Evolutionary conservation across 2,329 filamentous ascomycete genomes (phyloP), one percentile per base, ranked within the genome.

Genomic region (Nigrospora osmanthi): DNA sequence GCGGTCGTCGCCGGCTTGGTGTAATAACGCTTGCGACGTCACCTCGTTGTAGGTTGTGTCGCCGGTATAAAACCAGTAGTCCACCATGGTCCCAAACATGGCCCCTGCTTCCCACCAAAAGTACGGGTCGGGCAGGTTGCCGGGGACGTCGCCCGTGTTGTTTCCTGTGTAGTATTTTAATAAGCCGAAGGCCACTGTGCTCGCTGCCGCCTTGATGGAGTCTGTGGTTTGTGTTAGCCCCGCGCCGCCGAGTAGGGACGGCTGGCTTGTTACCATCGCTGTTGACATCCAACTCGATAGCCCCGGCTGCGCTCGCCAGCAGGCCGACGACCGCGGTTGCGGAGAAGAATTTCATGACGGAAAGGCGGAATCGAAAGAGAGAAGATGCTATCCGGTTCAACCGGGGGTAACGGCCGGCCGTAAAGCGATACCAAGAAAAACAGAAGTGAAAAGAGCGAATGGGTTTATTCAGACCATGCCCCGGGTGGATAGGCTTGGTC

Each of bases 11-110:
- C 71, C 72, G n/a, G 65, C 62, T 52, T 76, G 73, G 49, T 63
- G 66, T 4, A 69, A 52, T 47, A 76, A 49, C 2, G 64, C 70
- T 52, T 65, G 57, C 49, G 62, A 73, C 38, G 68, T 60, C 30
- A 72, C 58, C 16, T 65, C 58, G 51, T 77, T 77, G 58, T 73
- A 78, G 17, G 66, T 69, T 3, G 57, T 54, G 53, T 79, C 73
- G 6, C 70, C 73, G 2, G 75, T 78, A 3, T 34, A 40, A 16
- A 47, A 47, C 47, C 44, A 51, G 13, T 51, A 47, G 17, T 49
- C 44, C 15, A 51, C 38, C 44, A 49, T 42, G 13, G 44, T 46
- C 30, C 47, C 47, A 31, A 49, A 49, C 47, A 49, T 49, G 15
- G 47, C 44, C 0, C 47, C 47, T 6, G 47, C 47, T 35, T 49